phyloP scores from a whole-genome alignment of 352 stramenopile genomes.

The Poterioochromonas sp. region DNA sequence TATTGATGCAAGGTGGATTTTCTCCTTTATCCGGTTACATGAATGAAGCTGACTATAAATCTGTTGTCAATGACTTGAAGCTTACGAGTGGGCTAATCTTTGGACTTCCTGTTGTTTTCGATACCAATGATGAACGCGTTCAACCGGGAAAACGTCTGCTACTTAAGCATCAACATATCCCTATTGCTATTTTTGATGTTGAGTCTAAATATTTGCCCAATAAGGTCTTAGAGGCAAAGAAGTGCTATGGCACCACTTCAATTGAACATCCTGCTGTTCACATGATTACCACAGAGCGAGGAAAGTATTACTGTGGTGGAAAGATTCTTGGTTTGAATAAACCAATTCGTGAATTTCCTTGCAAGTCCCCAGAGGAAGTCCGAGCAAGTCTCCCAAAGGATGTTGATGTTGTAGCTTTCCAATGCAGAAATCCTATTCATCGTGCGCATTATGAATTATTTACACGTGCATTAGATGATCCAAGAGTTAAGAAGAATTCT shows the following conservation, averaged over 20 bases:
- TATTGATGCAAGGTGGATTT: slow-evolving; percentile 79
- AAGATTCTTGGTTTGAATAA: slow-evolving; percentile 68
- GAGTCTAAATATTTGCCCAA: slow-evolving; percentile 67
- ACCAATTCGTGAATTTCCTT: slow-evolving; percentile 69
- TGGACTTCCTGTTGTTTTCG: slow-evolving; percentile 72
- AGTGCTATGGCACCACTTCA: slow-evolving; percentile 73
- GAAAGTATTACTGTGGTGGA: slow-evolving; percentile 74
- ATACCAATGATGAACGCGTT: slow-evolving; percentile 66
- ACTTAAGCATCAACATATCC: slow-evolving; percentile 60
- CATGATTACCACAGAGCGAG: slow-evolving; percentile 69
- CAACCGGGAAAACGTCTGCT: slow-evolving; percentile 59
- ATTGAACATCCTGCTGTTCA: slow-evolving; percentile 71
- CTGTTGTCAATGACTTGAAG: slow-evolving; percentile 22
- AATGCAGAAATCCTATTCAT: slow-evolving; percentile 82
- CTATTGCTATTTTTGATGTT: slow-evolving; percentile 70
- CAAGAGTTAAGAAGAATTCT: slow-evolving; percentile 57
- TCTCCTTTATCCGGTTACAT: slow-evolving; percentile 75
- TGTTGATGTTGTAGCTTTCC: slow-evolving; percentile 76
- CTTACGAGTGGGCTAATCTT: slow-evolving; percentile 56
- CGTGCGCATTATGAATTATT: slow-evolving; percentile 80
- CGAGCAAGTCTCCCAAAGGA: slow-evolving; percentile 59
- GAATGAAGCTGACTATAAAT: slow-evolving; percentile 57
- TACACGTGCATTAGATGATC: slow-evolving; percentile 68
- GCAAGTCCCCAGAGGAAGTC: slow-evolving; percentile 66
- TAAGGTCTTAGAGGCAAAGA: slow-evolving; percentile 68